These are phyloP conservation scores for Myxozyma geophila DNA, from an alignment of 805 yeast genomes.

Conservation along the genomic window DNA sequence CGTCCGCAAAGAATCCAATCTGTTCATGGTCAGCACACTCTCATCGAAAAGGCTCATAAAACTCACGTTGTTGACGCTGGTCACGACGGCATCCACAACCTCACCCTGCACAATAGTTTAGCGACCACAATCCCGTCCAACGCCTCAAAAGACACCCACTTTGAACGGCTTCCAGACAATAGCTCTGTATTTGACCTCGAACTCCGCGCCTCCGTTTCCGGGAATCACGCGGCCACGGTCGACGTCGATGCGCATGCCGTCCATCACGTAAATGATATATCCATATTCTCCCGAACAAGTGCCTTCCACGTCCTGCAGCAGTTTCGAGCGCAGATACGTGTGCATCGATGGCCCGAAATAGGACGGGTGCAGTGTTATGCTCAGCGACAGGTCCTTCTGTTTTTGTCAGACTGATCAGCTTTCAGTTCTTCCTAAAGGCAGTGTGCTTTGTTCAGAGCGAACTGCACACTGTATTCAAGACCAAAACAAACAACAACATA, in stretches of 20 bases:
- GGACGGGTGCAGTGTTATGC: slow-evolving; percentile 93
- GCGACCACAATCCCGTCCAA: not conserved
- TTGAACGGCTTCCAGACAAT: slow-evolving; percentile 98
- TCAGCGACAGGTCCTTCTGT: slow-evolving; percentile 84
- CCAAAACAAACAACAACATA: slow-evolving; percentile 6
- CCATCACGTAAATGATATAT: slow-evolving; percentile 92
- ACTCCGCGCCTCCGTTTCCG: slow-evolving; percentile 91
- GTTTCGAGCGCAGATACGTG: slow-evolving; percentile 84
- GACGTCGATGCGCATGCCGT: slow-evolving; percentile 90
- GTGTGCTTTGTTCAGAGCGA: too few relatives aligned
- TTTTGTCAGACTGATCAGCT: not conserved
- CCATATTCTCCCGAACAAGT: slow-evolving; percentile 99
- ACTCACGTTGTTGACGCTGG: slow-evolving; percentile 73
- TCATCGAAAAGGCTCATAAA: not conserved
- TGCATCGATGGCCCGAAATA: slow-evolving; percentile 98
- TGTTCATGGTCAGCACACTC: slow-evolving; percentile 5
- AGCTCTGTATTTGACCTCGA: slow-evolving; percentile 93
- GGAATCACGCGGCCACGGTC: slow-evolving; percentile 93
- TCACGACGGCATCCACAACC: slow-evolving; percentile 95
- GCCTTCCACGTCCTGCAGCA: slow-evolving; percentile 95
- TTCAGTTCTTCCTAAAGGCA: not conserved
- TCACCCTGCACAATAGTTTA: slow-evolving; percentile 60
- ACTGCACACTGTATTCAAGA: not conserved
- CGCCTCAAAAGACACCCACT: slow-evolving; percentile 33
- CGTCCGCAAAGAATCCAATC: slow-evolving; percentile 97